Evolutionary conservation across 352 stramenopile species (phyloP), one percentile per base, ranked within the genome.

Genomic region (Peronosclerospora sorghi): DNA sequence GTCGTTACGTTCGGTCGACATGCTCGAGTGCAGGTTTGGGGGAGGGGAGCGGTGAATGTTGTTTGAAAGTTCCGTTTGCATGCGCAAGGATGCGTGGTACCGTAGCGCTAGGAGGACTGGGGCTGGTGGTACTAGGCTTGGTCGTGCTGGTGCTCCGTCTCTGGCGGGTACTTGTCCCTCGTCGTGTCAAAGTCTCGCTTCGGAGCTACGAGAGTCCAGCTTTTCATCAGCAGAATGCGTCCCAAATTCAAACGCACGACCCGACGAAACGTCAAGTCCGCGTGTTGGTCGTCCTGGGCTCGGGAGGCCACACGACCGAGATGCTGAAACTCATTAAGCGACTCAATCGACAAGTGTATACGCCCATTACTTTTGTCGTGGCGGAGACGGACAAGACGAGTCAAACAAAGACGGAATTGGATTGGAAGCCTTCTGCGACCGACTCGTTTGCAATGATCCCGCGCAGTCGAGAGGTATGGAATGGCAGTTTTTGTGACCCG

Each of bases 271-370:
- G 43, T 21, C 21, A 57, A 6, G 48, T 80, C 21, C 70, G 68
- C 19, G 75, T 75, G 15, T 86, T 92, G 68, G 77, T 78, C n/a
- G 73, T 90, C n/a, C 47, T 92, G 20, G 80, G 80, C 41, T 92
- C 80, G 0, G 80, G 77, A 26, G 92, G 92, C 21, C 92, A 98
- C 62, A 98, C 90, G 20, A 96, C 90, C 19, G 92, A 98, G 80
- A 95, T 98, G 78, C 67, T 97, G 14, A 87, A 89, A 57, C 73
- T 98, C 47, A 81, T 96, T 37, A 83, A 88, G 62, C 56, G 69
- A 13, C 46, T 97, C 9, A 65, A 90, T 58, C 54, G 65, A 12
- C 58, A 82, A 1, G 26, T 75, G 5, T 97, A 97, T 56, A 61
- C 65, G 24, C 84, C 86, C 0, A 68, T 97, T 18, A 66, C 81